Base-by-base conservation (phyloP, 805 yeast species). In the Metschnikowia borealis region DNA sequence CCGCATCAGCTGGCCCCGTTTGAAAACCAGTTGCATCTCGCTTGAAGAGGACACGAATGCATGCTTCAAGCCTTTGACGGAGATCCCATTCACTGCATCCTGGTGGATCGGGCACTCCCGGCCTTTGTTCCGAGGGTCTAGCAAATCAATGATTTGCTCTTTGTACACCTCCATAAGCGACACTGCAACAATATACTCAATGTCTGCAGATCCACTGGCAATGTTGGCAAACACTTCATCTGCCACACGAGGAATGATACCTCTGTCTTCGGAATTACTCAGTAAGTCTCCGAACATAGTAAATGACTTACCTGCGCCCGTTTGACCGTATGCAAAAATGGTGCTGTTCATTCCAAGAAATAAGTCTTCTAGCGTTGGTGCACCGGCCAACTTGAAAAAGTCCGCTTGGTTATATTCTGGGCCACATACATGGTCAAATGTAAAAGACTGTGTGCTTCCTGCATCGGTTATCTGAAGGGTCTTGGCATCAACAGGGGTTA, bases 101-200 rank as follows among this genome's bases (percentile, higher is more conserved):
- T 85, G 91, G 51, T 80, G 87, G 31, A 87, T 81, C 17, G 79
- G 61, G 54, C 79, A 71, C 57, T 76, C 69, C 55, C 54, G 58
- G 42, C 44, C 48, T 44, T 52, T 52, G 15, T 47, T 46, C 20
- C 58, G 54, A n/a, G 63, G 61, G 47, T 60, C 74, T 33, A 91
- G 69, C 49, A 90, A 70, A 64, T 91, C 97, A 54, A 78, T 71
- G 38, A 90, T 78, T 40, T 78, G 80, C 55, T 91, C 97, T 75
- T 86, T 79, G 65, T 87, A 86, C 11, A 91, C 82, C 61, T 91
- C 97, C 83, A 88, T 75, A 55, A 82, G 84, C 13, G 89, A 82
- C 0, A 87, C 84, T 4, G 82, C 79, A 10, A 89, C 83, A 0
- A 81, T 80, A 59, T 78, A 84, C 57, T 87, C 90, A 8, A 79